Evolutionary conservation across 2,329 filamentous ascomycete species (phyloP), one percentile per base, ranked within the genome.

Genomic region (Phoma sp.): DNA sequence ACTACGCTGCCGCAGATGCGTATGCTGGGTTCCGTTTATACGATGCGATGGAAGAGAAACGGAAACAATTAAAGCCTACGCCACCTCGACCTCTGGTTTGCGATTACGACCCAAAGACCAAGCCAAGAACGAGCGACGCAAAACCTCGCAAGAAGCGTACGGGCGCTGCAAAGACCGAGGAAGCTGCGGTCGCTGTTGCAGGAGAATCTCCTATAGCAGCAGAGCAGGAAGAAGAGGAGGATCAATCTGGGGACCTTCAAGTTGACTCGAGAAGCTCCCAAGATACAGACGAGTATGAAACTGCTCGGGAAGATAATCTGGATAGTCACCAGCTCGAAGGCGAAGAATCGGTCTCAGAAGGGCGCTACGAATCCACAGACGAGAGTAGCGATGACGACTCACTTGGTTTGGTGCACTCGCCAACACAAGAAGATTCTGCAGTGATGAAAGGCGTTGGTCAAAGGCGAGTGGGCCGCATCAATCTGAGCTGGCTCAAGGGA

Each of bases 11-110:
- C 3, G 86, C 89, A 0, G 93, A 97, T 73, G 89, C 91, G 0
- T 97, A 96, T 70, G 91, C 91, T 27, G 88, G 89, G 10, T 74
- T 93, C 9, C 88, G 90, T 51, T 78, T 97, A 1, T 96, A 86
- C 66, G 80, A 90, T 55, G 81, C 83, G 1, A 78, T 96, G 39
- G 88, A 97, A 52, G 76, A 83, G 44, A 84, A 89, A 64, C 82
- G 93, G 13, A 79, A 84, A 62, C 77, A 79, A 6, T 78, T 96
- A 57, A 75, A 84, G 10, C 91, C 91, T 1, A 82, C 77, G 2
- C 93, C 93, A 4, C 89, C 89, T 3, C 79, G 84, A 6, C 91
- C 92, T 0, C 80, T 82, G 13, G 82, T 86, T 62, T 86, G 84
- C 3, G 92, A 96, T 67, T 78, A 87, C 4, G 80, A 86, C 38